Base-by-base conservation (phyloP, 352 stramenopile species). In the Globisporangium middletonii region DNA sequence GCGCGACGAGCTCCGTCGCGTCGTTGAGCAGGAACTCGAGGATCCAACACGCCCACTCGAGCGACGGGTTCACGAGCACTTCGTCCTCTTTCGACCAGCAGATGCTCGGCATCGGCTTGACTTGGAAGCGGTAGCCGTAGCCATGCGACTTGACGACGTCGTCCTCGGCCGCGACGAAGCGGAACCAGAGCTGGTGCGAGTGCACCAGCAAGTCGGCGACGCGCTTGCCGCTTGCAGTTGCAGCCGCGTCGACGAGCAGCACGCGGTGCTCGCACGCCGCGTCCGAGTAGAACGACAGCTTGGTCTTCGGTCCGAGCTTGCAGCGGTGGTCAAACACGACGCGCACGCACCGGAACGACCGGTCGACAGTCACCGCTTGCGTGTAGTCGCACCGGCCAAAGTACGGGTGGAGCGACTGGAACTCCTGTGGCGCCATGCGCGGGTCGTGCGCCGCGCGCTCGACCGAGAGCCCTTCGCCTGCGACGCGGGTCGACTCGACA, bases 21-120 rank as follows among this genome's bases (percentile, higher is more conserved):
- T 92, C 75, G 51, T 89, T 92, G 3, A 95, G 63, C 47, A 95
- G 56, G 18, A 94, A 79, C 35, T 91, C 79, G 12, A 95, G 60
- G 12, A 93, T 56, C 86, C 86, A 95, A 57, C 86, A 95, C 3
- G 86, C 86, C 79, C 84, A 95, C 38, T 95, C 84, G 2, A 95
- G 65, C 1, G 82, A 94, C 28, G 86, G 82, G 33, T 78, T 81
- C 28, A 67, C 62, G 12, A 93, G 65, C 28, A 95, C 86, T 28
- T 94, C 83, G 2, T 68, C 69, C 46, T 95, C 86, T 52, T 89
- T 94, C 2, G 65, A 72, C 86, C 86, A 95, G 33, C 69, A 74
- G 28, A 94, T 89, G 61, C 79, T 94, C 8, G 79, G 68, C 63
- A 94, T 75, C 0, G 79, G 74, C 27, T 88, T 85, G 12, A 92